Percentiles rank a stretch among this genome's conserved stretches.
Evolutionary conservation across 441 rosid species (phyloP).

Genomic region (Viola pubescens): DNA sequence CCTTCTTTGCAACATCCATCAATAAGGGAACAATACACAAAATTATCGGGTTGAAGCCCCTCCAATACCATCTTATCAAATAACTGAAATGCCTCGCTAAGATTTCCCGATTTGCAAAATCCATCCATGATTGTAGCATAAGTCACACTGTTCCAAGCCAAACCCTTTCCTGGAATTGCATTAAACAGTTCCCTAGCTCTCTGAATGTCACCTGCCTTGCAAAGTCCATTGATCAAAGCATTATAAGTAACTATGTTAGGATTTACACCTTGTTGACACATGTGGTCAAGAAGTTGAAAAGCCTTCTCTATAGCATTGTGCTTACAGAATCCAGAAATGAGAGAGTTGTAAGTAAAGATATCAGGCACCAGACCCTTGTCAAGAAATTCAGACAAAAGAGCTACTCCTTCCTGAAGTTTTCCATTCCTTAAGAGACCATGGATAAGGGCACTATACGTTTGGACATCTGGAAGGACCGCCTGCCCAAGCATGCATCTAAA

Average conservation of each 20-base stretch:
- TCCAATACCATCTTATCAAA: conserved; percentile 47
- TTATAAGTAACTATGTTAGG: conserved; percentile 42
- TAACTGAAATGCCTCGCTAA: conserved; percentile 49
- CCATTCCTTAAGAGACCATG: conserved; percentile 55
- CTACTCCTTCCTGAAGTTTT: conserved; percentile 50
- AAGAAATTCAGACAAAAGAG: conserved; percentile 50
- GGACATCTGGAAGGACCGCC: conserved; percentile 42
- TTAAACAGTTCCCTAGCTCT: conserved; percentile 54
- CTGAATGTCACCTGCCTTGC: conserved; percentile 57
- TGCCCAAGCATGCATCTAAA: conserved; percentile 47
- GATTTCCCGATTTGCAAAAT: conserved; percentile 54
- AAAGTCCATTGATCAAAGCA: conserved; percentile 47
- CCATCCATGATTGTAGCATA: conserved; percentile 51
- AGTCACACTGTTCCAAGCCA: conserved; percentile 53
- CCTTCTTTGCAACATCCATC: conserved; percentile 47
- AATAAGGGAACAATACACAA: conserved; percentile 46
- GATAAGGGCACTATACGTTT: conserved; percentile 47
- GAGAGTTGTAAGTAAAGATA: conserved; percentile 41
- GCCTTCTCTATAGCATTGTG: conserved; percentile 58
- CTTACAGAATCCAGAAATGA: conserved; percentile 51
- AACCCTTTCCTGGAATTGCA: conserved; percentile 48
- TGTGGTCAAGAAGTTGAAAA: conserved; percentile 42
- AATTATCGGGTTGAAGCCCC: conserved; percentile 54
- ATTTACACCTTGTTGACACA: conserved; percentile 38
- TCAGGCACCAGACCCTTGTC: conserved; percentile 36